Evolutionary conservation across 306 rosid species (phyloP), one percentile per base, ranked within the genome.

Genomic region (Prunus mongolica): DNA sequence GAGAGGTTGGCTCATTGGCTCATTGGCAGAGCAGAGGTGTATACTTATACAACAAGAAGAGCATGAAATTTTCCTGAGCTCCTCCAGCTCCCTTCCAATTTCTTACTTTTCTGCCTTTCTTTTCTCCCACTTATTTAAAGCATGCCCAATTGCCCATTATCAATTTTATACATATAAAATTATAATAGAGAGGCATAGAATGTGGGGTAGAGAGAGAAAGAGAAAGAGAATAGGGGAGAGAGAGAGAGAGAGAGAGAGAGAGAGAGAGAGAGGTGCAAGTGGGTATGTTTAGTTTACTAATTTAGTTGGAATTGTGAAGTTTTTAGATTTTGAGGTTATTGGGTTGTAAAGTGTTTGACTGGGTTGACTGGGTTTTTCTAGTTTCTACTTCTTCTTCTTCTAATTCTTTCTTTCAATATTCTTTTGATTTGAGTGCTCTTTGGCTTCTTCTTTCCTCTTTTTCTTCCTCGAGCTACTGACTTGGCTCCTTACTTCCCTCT

Each of bases 401-500:
- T 55, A 75, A 57, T 80, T 69, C 65, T 62, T 73, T 60, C 13
- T 25, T 60, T 41, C 57, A 51, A n/a, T 18, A 32, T 28, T 66
- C 79, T 86, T 90, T 89, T 82, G 93, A 80, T 81, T 82, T 76
- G 70, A 86, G 92, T 87, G 96, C 75, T 79, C 52, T 71, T 91
- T 88, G 91, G 98, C 87, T 72, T 79, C 72, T 86, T 80, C 75
- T 77, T 81, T 82, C 96, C 92, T 82, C 80, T 67, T 87, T 83
- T 90, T 75, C 89, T 83, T 87, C 98, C 97, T 91, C 97, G 97
- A 91, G 98, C 97, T 79, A 90, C 93, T 87, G 97, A 91, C 81
- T 89, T 84, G 83, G 88, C 86, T 82, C 77, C 88, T 81, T 67
- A 76, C 65, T 78, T 66, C 84, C 81, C 82, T 84, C 89, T 69